Evolutionary conservation across 2,329 filamentous ascomycete genomes (phyloP), one percentile per base, ranked within the genome.

Genomic region (Fusarium heterosporum): DNA sequence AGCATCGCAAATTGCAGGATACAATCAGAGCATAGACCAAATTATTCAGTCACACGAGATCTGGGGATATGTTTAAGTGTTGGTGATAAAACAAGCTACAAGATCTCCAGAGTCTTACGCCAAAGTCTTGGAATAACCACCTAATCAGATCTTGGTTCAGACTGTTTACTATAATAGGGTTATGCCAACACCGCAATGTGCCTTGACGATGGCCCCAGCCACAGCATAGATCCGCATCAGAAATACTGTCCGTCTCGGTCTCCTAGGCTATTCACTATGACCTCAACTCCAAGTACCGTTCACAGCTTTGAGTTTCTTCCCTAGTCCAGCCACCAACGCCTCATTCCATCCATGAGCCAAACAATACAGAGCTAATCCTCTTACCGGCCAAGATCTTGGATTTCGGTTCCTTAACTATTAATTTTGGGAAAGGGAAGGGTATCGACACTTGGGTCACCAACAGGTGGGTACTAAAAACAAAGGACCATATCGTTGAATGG

Each of bases 361-460:
- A 64, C 56, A 52, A 46, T 61, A 63, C 58, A 70, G 56, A 47
- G 43, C 53, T 46, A 56, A 53, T 51, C 61, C 64, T 61, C 54
- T 56, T 71, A 61, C 59, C 52, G 51, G 59, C 57, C 55, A 57
- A 61, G 40, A 48, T 55, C 39, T 55, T 38, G 32, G 39, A 52
- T 16, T 49, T 63, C 30, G 34, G 34, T n/a, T 64, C 56, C 43
- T 62, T 38, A 55, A 50, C 51, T 64, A 53, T 49, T 68, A 61
- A 43, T 58, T 51, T 50, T 36, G 34, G 64, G 40, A 64, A 49
- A 48, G 60, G 62, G 43, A 51, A 61, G 55, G 70, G 66, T 73
- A 72, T 72, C 68, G 66, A 70, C 53, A 64, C 66, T 66, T 49
- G 50, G 50, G 45, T 68, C 61, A 71, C 53, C 59, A 62, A 55